A percentile compares a stretch with the other conserved stretches of the same genome.
Conservation (phyloP, 805 yeast genomes). For the Wickerhamomyces ciferrii region DNA sequence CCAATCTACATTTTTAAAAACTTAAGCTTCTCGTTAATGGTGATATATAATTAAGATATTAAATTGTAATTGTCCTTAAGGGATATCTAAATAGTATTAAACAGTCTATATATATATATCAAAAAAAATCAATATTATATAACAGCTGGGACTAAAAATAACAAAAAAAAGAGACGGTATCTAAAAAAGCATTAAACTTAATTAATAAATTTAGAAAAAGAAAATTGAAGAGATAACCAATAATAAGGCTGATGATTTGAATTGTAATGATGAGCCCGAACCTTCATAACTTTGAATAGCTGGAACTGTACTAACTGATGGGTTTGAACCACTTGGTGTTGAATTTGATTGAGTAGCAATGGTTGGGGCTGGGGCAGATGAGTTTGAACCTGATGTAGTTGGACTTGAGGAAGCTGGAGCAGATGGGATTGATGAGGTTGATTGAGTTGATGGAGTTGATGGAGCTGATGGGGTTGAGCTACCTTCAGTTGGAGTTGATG, state of each 20-base stretch:
- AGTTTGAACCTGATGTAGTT: background rate
- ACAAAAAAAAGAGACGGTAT: too few relatives aligned
- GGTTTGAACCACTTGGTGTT: background rate
- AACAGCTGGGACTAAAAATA: too few relatives aligned
- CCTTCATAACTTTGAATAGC: slow-evolving; percentile 1
- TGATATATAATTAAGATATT: too few relatives aligned
- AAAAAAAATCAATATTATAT: background rate
- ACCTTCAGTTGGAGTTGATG: background rate
- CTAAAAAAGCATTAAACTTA: too few relatives aligned
- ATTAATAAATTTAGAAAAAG: background rate
- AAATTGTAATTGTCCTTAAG: too few relatives aligned
- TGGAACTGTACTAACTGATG: background rate
- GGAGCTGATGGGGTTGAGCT: background rate
- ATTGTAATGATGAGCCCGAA: background rate
- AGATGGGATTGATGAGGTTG: background rate
- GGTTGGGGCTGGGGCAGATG: slow-evolving; percentile 1
- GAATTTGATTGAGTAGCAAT: background rate
- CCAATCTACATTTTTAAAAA: too few relatives aligned
- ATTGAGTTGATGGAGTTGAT: background rate
- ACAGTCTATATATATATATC: too few relatives aligned
- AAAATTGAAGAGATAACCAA: background rate
- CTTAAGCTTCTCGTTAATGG: too few relatives aligned
- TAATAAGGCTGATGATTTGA: background rate
- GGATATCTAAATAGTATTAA: too few relatives aligned
- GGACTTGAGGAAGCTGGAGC: background rate